Evolutionary conservation across 1,284 basidiomycete species (phyloP).

Genomic region (Ustilago sp.): DNA sequence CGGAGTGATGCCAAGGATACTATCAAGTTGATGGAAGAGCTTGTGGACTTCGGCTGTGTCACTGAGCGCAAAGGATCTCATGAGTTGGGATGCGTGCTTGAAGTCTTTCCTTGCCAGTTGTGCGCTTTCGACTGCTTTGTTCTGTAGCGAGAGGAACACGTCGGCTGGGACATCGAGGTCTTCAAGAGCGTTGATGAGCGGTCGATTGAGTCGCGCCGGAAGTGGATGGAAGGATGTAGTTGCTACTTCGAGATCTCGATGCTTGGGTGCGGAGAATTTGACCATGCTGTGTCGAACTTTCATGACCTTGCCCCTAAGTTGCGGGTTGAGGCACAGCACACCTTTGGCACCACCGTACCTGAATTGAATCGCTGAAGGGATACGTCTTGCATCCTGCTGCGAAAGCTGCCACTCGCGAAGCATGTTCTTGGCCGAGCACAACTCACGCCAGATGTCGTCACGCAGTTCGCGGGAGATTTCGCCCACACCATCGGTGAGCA

Average conservation of each 20-base stretch:
- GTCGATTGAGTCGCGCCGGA: constrained; percentile 35
- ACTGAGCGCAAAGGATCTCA: constrained; percentile 26
- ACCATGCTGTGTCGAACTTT: constrained; percentile 35
- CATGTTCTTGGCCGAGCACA: constrained; percentile 32
- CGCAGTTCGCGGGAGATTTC: constrained; percentile 29
- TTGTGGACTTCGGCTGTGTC: constrained; percentile 31
- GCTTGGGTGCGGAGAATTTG: constrained; percentile 34
- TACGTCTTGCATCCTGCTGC: constrained; percentile 15
- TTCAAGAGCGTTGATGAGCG: constrained; percentile 44
- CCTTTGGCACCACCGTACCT: constrained; percentile 38
- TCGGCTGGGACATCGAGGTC: constrained; percentile 22
- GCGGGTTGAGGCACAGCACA: constrained; percentile 35
- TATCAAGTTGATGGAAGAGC: constrained; percentile 24
- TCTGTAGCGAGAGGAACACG: constrained; percentile 24
- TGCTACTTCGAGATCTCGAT: constrained; percentile 36
- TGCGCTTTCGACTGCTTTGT: constrained; percentile 26
- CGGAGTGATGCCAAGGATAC: constrained; percentile 15
- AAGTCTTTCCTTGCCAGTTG: constrained; percentile 20
- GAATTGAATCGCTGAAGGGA: constrained; percentile 39
- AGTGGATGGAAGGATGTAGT: constrained; percentile 28
- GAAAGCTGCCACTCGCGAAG: constrained; percentile 21
- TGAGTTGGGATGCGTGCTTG: constrained; percentile 26
- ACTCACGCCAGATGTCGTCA: constrained; percentile 31
- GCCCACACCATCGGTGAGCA: constrained; percentile 42
- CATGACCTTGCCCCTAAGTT: constrained; percentile 22